These are phyloP conservation scores for Trichoderma semiorbis DNA, from an alignment of 2,329 filamentous ascomycete genomes.

Conservation along the genomic window DNA sequence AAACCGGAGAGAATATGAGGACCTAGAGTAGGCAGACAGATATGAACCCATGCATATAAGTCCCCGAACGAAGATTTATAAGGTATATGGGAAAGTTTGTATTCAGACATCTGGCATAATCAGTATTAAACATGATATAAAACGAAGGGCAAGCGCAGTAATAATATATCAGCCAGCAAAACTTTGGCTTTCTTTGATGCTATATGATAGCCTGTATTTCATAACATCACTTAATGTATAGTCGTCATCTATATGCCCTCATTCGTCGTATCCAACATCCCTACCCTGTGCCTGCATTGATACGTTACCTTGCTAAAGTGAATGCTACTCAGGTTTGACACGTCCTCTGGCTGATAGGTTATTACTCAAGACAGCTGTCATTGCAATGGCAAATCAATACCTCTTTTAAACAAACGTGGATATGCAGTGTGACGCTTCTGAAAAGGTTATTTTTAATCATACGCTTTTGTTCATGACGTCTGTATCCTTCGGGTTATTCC, in stretches of 20 bases:
- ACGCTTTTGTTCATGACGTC: not conserved
- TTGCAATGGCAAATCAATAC: not conserved
- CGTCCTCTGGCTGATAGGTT: not conserved
- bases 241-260: not conserved
- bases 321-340: not conserved
- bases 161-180: too few relatives aligned
- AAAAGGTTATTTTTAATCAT: not conserved
- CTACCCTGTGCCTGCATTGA: not conserved
- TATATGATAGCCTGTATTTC: too few relatives aligned
- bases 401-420: fast-evolving
- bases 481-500: not conserved
- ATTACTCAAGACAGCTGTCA: too few relatives aligned
- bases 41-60: too few relatives aligned
- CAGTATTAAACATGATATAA: too few relatives aligned
- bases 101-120: too few relatives aligned
- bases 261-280: not conserved
- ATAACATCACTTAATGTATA: not conserved
- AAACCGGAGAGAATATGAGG: too few relatives aligned
- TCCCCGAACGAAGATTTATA: too few relatives aligned
- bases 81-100: too few relatives aligned
- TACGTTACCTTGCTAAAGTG: not conserved
- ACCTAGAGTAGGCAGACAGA: too few relatives aligned
- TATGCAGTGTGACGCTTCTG: not conserved
- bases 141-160: too few relatives aligned
- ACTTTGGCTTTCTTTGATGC: too few relatives aligned